Percentiles rank a stretch among this genome's conserved stretches.
Evolutionary conservation across 1,139 yeast genomes (phyloP).

Genomic region (Taiozyma onychis): DNA sequence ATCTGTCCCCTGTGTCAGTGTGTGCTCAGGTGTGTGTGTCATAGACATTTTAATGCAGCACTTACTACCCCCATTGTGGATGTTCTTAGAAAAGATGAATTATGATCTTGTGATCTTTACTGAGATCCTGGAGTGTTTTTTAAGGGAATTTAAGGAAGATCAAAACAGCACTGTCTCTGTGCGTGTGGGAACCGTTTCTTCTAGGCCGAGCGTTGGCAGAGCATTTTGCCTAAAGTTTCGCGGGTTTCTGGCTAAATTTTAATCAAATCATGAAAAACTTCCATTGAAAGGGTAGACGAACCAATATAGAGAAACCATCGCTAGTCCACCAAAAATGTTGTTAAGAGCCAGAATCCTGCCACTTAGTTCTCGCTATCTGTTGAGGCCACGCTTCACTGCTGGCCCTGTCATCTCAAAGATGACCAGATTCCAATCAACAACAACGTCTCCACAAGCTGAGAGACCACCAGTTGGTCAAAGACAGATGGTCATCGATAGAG

Average conservation of each 20-base stretch:
- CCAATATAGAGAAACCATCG: background rate
- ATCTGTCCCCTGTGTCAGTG: constrained; percentile 24
- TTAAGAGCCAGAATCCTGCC: background rate
- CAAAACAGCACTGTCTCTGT: background rate
- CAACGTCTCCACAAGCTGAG: background rate
- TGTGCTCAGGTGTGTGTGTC: too few species aligned
- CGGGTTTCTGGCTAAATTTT: background rate
- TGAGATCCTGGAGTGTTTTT: too few species aligned
- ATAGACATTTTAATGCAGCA: too few species aligned
- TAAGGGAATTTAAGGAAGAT: too few species aligned
- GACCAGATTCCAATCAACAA: constrained; percentile 6
- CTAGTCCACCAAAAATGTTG: background rate
- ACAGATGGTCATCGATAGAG: constrained; percentile 57
- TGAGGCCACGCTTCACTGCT: background rate
- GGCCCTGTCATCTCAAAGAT: background rate
- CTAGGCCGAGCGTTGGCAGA: background rate
- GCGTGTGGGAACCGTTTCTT: background rate
- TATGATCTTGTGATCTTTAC: too few species aligned
- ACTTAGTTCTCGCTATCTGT: background rate
- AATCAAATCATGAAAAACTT: background rate
- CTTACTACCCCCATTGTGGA: too few species aligned
- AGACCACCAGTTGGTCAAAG: constrained; percentile 16
- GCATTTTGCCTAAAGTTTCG: background rate
- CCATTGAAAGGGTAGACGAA: background rate
- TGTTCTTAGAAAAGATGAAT: too few species aligned